Evolutionary conservation across 306 rosid genomes (phyloP).

Genomic region (Astragalus glycyphyllos): DNA sequence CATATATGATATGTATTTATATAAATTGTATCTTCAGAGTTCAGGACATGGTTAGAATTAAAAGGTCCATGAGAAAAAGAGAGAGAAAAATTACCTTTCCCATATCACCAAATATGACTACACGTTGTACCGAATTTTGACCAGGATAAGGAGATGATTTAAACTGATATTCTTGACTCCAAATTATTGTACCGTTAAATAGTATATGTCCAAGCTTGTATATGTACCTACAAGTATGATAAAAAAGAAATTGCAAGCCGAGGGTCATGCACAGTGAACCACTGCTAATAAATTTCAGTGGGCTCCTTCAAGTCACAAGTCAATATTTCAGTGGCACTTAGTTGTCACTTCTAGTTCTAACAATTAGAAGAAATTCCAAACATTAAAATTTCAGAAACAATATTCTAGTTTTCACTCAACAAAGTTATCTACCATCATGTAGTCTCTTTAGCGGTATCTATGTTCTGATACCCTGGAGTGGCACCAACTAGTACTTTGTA

Average conservation of each 20-base stretch:
- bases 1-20: background rate
- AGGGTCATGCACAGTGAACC: constrained; percentile 25
- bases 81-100: constrained; percentile 73
- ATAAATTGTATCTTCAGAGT: constrained; percentile 1
- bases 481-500: background rate
- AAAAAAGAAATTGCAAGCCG: constrained; percentile 13
- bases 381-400: background rate
- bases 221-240: constrained; percentile 56
- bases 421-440: background rate
- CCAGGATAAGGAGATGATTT: constrained; percentile 94
- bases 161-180: constrained; percentile 78
- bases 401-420: background rate
- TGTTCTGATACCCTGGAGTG: background rate
- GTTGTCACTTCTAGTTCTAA: too few species aligned
- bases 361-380: background rate
- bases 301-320: constrained; percentile 7
- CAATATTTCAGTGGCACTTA: too few species aligned
- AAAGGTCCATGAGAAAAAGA: constrained; percentile 25
- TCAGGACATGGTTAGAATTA: constrained; percentile 11
- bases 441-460: background rate
- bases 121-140: constrained; percentile 87
- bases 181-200: constrained; percentile 61
- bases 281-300: constrained; percentile 24
- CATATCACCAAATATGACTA: constrained; percentile 93
- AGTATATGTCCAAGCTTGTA: constrained; percentile 86